Evolutionary conservation across 805 yeast species (phyloP).

Genomic region (Yamadazyma phyllophila): DNA sequence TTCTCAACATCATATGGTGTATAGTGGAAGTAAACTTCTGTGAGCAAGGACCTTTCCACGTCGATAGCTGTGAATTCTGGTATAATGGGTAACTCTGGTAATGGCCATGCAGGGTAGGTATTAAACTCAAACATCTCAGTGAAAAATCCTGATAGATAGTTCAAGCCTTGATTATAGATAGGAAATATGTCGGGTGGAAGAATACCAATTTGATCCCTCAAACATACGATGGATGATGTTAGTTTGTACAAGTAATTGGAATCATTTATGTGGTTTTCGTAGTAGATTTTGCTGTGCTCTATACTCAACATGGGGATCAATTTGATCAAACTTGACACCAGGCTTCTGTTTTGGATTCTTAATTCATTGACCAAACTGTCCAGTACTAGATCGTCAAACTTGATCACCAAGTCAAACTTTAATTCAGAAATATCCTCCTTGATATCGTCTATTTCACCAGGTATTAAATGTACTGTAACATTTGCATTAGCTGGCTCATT

Average conservation of each 20-base stretch:
- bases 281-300: slow-evolving; percentile 70
- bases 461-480: slow-evolving; percentile 41
- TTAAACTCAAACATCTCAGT: slow-evolving; percentile 29
- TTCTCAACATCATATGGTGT: slow-evolving; percentile 45
- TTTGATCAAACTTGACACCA: slow-evolving; percentile 56
- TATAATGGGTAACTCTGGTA: slow-evolving; percentile 69
- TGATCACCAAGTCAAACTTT: slow-evolving; percentile 57
- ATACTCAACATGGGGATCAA: slow-evolving; percentile 76
- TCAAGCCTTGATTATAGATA: slow-evolving; percentile 63
- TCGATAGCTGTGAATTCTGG: slow-evolving; percentile 65
- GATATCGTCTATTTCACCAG: slow-evolving; percentile 24
- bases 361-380: slow-evolving; percentile 27
- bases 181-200: slow-evolving; percentile 79
- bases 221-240: slow-evolving; percentile 78
- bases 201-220: slow-evolving; percentile 78
- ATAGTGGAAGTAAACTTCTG: slow-evolving; percentile 67
- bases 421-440: slow-evolving; percentile 15
- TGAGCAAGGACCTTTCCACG: slow-evolving; percentile 73
- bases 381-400: slow-evolving; percentile 58
- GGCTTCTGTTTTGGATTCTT: slow-evolving; percentile 26
- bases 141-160: slow-evolving; percentile 63
- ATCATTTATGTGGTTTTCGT: slow-evolving; percentile 20
- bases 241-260: slow-evolving; percentile 56
- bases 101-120: slow-evolving; percentile 60
- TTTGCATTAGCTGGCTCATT: slow-evolving; percentile 14